Evolutionary conservation across 2,329 filamentous ascomycete genomes (phyloP), one percentile per base, ranked within the genome.

Genomic region (Leptographium wingfieldii): DNA sequence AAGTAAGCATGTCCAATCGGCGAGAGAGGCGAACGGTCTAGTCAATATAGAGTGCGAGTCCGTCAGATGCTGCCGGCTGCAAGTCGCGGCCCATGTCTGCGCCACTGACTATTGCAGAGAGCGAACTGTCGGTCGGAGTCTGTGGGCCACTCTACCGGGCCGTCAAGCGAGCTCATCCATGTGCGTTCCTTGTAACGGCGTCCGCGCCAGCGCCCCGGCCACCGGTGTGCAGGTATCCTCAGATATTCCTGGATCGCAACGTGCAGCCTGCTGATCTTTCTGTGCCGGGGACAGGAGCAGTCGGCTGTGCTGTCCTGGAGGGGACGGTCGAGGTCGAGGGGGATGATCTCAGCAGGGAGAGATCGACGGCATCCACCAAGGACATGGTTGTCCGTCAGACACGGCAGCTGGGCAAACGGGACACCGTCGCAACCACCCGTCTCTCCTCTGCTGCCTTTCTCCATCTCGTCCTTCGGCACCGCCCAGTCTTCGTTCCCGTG

Each of bases 111-210:
- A 3, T n/a, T 43, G 40, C 16, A 9, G 43, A 9, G 3, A 46
- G 43, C 43, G 6, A 9, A 19, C 11, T 25, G 19, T 7, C 29
- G 38, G 16, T 22, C 12, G n/a, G 43, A 5, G 16, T 33, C 46
- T 35, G 19, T 11, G 12, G 11, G 16, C 2, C 16, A 9, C 7
- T 31, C 43, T 2, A 12, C 56, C 7, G 59, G 16, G 11, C 60
- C 60, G 43, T 59, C 60, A 56, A 59, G 43, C 25, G 60, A 59
- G 48, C 60, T 61, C 56, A 59, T 56, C 33, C 60, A 61, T n/a
- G 27, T n/a, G 25, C 60, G 60, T 16, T 54, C 57, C 27, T 35
- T 40, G 53, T 38, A 25, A 2, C 52, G 38, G 1, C 56, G 59
- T 14, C 56, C 55, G 3, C 56, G 59, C 51, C 46, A 55, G 40